phyloP scores from a whole-genome alignment of 805 yeast species.

The Soucietia sequanensis region DNA sequence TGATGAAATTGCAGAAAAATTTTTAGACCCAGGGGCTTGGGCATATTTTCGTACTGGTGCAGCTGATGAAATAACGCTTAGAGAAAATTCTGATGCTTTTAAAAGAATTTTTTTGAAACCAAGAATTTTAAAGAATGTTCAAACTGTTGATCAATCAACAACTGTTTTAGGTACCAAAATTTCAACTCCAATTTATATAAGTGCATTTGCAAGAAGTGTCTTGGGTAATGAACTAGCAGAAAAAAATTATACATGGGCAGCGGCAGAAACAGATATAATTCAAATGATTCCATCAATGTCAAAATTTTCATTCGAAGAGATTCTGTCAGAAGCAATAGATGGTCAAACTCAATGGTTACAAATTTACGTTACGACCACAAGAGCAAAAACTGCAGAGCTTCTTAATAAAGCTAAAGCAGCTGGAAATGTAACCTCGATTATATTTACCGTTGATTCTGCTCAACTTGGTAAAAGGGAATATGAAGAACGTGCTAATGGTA shows the following conservation, averaged over 20 bases:
- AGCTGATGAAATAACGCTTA: slow-evolving; percentile 42
- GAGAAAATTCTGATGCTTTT: slow-evolving; percentile 39
- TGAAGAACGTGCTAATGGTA: slow-evolving; percentile 34
- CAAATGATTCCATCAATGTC: slow-evolving; percentile 44
- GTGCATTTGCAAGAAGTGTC: slow-evolving; percentile 41
- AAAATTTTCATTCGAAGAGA: slow-evolving; percentile 33
- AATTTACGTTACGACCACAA: slow-evolving; percentile 44
- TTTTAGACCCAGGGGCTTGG: slow-evolving; percentile 24
- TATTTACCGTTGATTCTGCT: slow-evolving; percentile 50
- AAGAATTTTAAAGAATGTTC: slow-evolving; percentile 29
- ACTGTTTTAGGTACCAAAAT: slow-evolving; percentile 22
- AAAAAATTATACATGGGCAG: slow-evolving; percentile 31
- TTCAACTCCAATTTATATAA: slow-evolving; percentile 39
- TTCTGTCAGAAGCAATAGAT: slow-evolving; percentile 23
- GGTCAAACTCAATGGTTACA: slow-evolving; percentile 42
- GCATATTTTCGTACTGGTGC: slow-evolving; percentile 44
- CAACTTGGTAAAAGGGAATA: slow-evolving; percentile 49
- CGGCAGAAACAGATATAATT: slow-evolving; percentile 32
- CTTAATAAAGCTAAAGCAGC: slow-evolving; percentile 33
- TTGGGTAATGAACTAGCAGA: slow-evolving; percentile 41
- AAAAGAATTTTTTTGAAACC: slow-evolving; percentile 42
- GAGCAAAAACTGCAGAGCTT: slow-evolving; percentile 24
- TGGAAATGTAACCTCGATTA: slow-evolving; percentile 41
- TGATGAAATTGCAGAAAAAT: slow-evolving; percentile 28
- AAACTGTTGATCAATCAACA: slow-evolving; percentile 16